A percentile compares a stretch with the other conserved stretches of the same genome.
Evolutionary conservation across 768 basidiomycete genomes (phyloP).

Genomic region (Suillus placidus): DNA sequence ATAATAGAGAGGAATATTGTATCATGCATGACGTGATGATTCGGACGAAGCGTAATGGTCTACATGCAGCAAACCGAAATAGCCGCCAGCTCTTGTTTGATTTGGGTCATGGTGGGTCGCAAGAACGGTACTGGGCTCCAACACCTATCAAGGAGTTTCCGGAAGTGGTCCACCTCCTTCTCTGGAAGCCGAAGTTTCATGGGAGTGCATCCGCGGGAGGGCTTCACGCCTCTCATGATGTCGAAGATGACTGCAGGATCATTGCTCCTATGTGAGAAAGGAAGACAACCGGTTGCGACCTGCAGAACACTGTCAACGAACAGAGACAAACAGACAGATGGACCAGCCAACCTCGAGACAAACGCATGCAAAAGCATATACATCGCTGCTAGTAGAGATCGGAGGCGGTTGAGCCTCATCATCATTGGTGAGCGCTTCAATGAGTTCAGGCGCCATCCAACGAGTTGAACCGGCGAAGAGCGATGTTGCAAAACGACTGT

Average conservation of each 20-base stretch:
- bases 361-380: constrained; percentile 62
- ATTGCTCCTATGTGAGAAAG: constrained; percentile 55
- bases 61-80: constrained; percentile 14
- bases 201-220: constrained; percentile 37
- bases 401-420: constrained; percentile 41
- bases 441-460: constrained; percentile 57
- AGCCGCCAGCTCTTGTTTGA: constrained; percentile 23
- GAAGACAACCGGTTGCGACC: constrained; percentile 54
- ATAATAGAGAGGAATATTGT: constrained; percentile 4
- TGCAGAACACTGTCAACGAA: constrained; percentile 21
- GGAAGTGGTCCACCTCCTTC: constrained; percentile 40
- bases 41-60: not conserved
- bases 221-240: constrained; percentile 53
- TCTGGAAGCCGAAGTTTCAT: constrained; percentile 20
- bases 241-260: constrained; percentile 60
- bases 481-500: constrained; percentile 32
- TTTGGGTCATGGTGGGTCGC: constrained; percentile 48
- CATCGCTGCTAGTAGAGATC: constrained; percentile 55
- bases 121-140: constrained; percentile 42
- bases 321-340: not conserved
- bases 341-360: constrained; percentile 55
- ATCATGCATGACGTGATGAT: constrained; percentile 9
- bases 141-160: constrained; percentile 48
- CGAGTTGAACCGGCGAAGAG: constrained; percentile 37
- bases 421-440: constrained; percentile 53